These are phyloP conservation scores for Exophiala spinifera DNA, from an alignment of 2,329 filamentous ascomycete genomes.

Conservation along the genomic window DNA sequence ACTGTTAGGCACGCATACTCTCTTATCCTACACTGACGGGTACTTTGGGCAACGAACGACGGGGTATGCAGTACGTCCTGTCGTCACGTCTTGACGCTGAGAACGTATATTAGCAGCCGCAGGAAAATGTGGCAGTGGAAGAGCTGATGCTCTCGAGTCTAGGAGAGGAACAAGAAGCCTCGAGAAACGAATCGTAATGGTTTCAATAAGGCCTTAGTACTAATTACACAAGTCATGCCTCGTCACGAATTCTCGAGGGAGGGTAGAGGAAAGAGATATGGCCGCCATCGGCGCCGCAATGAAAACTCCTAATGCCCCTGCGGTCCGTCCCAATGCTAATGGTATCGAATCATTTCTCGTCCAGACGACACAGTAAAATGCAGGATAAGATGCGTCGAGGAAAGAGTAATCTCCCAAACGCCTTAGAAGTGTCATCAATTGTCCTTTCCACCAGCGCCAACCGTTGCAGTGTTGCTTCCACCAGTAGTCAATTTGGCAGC, in stretches of 20 bases:
- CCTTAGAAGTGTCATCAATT: slow-evolving; percentile 6
- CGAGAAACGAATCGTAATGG: no score
- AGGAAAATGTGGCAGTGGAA: no score
- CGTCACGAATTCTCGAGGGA: background rate
- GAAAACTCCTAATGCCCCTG: background rate
- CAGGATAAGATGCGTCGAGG: background rate
- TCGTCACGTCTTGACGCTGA: no score
- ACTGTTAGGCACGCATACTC: slow-evolving; percentile 2
- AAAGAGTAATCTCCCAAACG: background rate
- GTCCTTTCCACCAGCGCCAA: slow-evolving; percentile 14
- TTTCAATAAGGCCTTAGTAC: background rate
- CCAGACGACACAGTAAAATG: background rate
- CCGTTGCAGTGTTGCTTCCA: slow-evolving; percentile 5
- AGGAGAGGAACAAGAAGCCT: no score
- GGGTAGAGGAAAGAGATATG: background rate
- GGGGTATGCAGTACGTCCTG: no score
- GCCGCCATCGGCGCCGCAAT: background rate
- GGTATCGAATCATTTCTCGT: background rate
- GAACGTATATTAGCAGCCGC: no score
- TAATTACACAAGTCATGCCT: background rate
- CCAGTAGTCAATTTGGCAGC: slow-evolving; percentile 39
- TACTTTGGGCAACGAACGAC: background rate
- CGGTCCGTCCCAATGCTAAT: background rate
- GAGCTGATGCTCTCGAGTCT: no score
- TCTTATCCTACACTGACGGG: background rate